Percentiles rank a stretch among this genome's conserved stretches.
Evolutionary conservation across 2,329 filamentous ascomycete species (phyloP).

Genomic region (Colletotrichum endophyticum): DNA sequence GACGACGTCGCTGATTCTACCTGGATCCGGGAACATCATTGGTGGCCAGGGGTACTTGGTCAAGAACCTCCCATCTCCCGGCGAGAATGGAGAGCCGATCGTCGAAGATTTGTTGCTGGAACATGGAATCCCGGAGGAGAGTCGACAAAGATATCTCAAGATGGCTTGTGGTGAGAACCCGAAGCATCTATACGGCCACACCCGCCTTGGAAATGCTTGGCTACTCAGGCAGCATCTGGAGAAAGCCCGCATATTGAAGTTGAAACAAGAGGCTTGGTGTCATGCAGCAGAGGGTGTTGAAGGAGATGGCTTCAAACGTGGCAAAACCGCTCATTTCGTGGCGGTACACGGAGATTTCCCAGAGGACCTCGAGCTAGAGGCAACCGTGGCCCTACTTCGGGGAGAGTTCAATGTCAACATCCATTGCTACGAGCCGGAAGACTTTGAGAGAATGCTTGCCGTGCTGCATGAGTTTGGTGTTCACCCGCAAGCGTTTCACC

Average conservation of each 20-base stretch:
- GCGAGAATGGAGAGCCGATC: slow-evolving; percentile 38
- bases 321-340: neutral
- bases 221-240: slow-evolving; percentile 41
- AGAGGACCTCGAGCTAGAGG: slow-evolving; percentile 42
- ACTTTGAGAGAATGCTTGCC: slow-evolving; percentile 45
- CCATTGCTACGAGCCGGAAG: slow-evolving; percentile 48
- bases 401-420: slow-evolving; percentile 45
- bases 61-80: slow-evolving; percentile 41
- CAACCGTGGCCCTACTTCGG: slow-evolving; percentile 41
- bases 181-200: slow-evolving; percentile 37
- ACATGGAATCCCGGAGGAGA: slow-evolving; percentile 33
- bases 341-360: slow-evolving; percentile 23
- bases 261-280: slow-evolving; percentile 36
- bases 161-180: slow-evolving; percentile 52
- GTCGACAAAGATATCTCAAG: slow-evolving; percentile 44
- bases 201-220: slow-evolving; percentile 43
- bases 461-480: slow-evolving; percentile 47
- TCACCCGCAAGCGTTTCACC: slow-evolving; percentile 43
- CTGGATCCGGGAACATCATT: slow-evolving; percentile 48
- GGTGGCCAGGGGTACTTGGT: slow-evolving; percentile 46
- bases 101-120: slow-evolving; percentile 46
- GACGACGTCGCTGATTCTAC: slow-evolving; percentile 46
- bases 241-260: slow-evolving; percentile 35
- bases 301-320: neutral
- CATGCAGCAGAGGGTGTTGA: neutral